Evolutionary conservation across 306 rosid genomes (phyloP).

Genomic region (Pachyrhizus erosus): DNA sequence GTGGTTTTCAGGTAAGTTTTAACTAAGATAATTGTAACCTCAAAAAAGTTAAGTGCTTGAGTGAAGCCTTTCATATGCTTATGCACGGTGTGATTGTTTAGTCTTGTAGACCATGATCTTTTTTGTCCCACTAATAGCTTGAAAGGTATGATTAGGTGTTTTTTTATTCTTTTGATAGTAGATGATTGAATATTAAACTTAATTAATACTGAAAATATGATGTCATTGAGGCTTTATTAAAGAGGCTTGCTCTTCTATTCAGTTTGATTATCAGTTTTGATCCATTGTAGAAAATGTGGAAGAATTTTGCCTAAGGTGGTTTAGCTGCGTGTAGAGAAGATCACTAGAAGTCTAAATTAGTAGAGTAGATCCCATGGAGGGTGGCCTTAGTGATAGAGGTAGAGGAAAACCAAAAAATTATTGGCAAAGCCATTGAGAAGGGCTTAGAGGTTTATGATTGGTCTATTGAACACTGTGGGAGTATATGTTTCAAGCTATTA

Average conservation of each 20-base stretch:
- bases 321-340: not conserved
- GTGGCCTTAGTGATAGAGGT: no score
- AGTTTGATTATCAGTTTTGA: slow-evolving; percentile 16
- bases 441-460: not conserved
- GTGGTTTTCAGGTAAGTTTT: slow-evolving; percentile 84
- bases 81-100: not conserved
- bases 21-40: slow-evolving; percentile 8
- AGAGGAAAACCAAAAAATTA: not conserved
- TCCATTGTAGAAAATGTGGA: not conserved
- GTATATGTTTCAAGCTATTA: not conserved
- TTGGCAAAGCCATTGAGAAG: not conserved
- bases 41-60: not conserved
- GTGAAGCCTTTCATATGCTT: slow-evolving; percentile 25
- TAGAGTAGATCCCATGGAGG: no score
- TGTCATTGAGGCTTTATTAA: not conserved
- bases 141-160: slow-evolving; percentile 13
- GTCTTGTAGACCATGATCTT: slow-evolving; percentile 9
- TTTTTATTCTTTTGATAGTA: not conserved
- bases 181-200: not conserved
- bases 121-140: slow-evolving; percentile 1
- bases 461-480: not conserved
- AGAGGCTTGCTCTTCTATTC: slow-evolving; percentile 19
- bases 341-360: no score
- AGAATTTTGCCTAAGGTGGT: not conserved
- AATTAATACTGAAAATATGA: not conserved